phyloP scores from a whole-genome alignment of 441 rosid genomes.

The Omphalea diandra region DNA sequence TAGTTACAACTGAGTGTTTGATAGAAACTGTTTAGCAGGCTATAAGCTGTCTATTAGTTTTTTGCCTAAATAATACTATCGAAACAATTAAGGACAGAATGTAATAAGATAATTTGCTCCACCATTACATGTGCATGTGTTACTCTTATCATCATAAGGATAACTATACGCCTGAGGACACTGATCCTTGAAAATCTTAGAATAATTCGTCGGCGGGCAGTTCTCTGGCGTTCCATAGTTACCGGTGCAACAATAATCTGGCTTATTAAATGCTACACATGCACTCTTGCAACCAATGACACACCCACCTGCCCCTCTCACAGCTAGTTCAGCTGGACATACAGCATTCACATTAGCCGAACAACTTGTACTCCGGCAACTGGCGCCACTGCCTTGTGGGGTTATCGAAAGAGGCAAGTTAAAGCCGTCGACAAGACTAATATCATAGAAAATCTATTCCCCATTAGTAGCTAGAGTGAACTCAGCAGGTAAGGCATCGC shows the following conservation, averaged over 20 bases:
- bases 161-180: too few species aligned
- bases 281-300: slow-evolving; percentile 83
- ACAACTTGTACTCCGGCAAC: slow-evolving; percentile 61
- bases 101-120: slow-evolving; percentile 64
- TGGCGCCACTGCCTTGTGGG: slow-evolving; percentile 58
- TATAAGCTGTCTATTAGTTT: too few species aligned
- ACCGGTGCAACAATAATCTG: too few species aligned
- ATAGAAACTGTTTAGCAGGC: too few species aligned
- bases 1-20: too few species aligned
- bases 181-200: too few species aligned
- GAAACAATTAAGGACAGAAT: slow-evolving; percentile 52
- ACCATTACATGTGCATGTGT: slow-evolving; percentile 46
- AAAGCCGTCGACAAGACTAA: slow-evolving; percentile 90
- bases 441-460: slow-evolving; percentile 63
- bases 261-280: slow-evolving; percentile 43
- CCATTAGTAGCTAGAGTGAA: slow-evolving; percentile 25
- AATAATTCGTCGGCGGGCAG: too few species aligned
- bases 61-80: background rate
- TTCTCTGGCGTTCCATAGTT: too few species aligned
- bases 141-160: too few species aligned
- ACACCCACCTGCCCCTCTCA: slow-evolving; percentile 31
- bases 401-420: slow-evolving; percentile 66
- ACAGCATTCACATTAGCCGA: slow-evolving; percentile 51
- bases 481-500: slow-evolving; percentile 36
- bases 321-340: slow-evolving; percentile 66